Percentiles rank a stretch among this genome's conserved stretches.
Evolutionary conservation across 768 basidiomycete genomes (phyloP).

Genomic region (Amanita exitialis): DNA sequence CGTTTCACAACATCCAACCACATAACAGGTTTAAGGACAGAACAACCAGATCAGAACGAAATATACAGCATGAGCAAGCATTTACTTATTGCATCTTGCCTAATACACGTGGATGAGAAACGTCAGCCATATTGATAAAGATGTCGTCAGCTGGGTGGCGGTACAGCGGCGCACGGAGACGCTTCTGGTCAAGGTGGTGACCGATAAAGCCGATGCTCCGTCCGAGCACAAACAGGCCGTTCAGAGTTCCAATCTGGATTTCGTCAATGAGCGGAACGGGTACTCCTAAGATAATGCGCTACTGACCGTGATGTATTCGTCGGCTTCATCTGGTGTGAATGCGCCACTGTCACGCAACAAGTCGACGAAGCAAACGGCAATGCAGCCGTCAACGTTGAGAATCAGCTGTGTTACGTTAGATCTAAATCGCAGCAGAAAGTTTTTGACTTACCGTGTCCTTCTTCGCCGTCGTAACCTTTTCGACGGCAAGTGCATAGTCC

Average conservation of each 20-base stretch:
- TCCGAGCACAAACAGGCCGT: constrained; percentile 95
- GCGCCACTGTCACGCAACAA: constrained; percentile 86
- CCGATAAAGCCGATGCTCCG: constrained; percentile 98
- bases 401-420: constrained; percentile 46
- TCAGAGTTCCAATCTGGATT: constrained; percentile 82
- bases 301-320: constrained; percentile 84
- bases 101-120: constrained; percentile 73
- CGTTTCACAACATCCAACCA: no score
- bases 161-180: constrained; percentile 86
- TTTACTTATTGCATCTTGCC: constrained; percentile 31
- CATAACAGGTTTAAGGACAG: no score
- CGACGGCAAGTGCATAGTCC: constrained; percentile 93
- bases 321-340: constrained; percentile 91
- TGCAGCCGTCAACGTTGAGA: constrained; percentile 93
- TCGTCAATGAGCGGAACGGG: no score
- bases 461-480: constrained; percentile 96
- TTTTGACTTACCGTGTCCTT: constrained; percentile 71
- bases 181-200: constrained; percentile 94
- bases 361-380: constrained; percentile 95
- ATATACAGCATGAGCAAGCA: no score
- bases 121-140: constrained; percentile 89
- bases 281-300: no score
- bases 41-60: no score
- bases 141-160: constrained; percentile 93
- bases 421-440: not conserved